Evolutionary conservation across 805 yeast genomes (phyloP).

Genomic region (Sugiyamaella marilandica): DNA sequence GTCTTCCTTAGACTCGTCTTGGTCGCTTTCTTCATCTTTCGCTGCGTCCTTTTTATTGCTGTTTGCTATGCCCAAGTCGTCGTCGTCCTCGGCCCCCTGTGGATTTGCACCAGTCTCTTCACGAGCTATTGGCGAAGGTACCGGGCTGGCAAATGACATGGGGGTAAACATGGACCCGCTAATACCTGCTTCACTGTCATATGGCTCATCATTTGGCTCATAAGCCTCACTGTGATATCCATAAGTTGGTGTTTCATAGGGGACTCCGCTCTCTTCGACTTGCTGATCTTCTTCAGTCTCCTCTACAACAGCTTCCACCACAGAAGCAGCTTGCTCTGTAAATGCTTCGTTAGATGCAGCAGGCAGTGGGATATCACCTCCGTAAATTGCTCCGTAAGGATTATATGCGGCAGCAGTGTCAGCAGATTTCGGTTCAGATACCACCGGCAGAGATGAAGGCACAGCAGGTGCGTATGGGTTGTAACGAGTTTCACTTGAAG

Average conservation of each 20-base stretch:
- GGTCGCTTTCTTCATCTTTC: slow-evolving; percentile 14
- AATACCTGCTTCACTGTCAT: slow-evolving; percentile 14
- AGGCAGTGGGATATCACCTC: slow-evolving; percentile 7
- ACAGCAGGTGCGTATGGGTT: slow-evolving; percentile 13
- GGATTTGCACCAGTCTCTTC: slow-evolving; percentile 12
- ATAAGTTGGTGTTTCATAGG: slow-evolving; percentile 19
- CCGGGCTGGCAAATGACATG: slow-evolving; percentile 3
- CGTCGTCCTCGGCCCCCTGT: slow-evolving; percentile 18
- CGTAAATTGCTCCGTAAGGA: slow-evolving; percentile 22
- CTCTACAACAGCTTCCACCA: slow-evolving; percentile 19
- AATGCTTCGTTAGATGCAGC: neutral
- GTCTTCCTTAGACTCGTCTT: slow-evolving; percentile 26
- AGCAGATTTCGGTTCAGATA: neutral
- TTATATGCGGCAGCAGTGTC: slow-evolving; percentile 8
- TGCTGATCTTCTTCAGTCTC: slow-evolving; percentile 8
- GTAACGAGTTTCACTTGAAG: neutral
- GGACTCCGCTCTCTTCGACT: neutral
- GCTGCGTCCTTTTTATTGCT: slow-evolving; percentile 10
- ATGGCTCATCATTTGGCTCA: slow-evolving; percentile 12
- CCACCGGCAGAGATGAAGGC: neutral
- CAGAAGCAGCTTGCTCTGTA: slow-evolving; percentile 21
- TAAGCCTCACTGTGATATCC: slow-evolving; percentile 18
- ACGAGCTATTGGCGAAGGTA: slow-evolving; percentile 8
- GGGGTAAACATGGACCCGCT: slow-evolving; percentile 8
- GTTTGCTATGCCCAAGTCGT: slow-evolving; percentile 24